A percentile compares a stretch with the other conserved stretches of the same genome.
These are phyloP conservation scores for Ophiostoma tasmaniense DNA, from an alignment of 2,329 filamentous ascomycete species.

Conservation along the genomic window DNA sequence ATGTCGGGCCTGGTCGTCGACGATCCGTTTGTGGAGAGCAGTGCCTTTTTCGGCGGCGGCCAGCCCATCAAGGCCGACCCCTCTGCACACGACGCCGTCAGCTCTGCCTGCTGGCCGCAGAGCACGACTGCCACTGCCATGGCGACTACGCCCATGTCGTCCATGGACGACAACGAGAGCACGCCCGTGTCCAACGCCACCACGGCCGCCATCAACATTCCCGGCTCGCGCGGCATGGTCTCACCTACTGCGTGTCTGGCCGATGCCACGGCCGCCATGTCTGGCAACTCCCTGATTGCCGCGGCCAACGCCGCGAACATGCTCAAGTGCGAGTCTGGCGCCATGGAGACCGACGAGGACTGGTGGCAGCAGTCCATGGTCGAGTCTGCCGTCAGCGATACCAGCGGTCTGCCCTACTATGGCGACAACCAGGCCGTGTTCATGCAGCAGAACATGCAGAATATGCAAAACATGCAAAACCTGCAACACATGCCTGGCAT, in stretches of 20 bases:
- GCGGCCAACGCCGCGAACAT: slow-evolving; percentile 8
- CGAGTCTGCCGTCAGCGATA: slow-evolving; percentile 13
- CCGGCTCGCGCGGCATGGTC: slow-evolving; percentile 1
- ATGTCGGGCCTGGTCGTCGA: slow-evolving; percentile 24
- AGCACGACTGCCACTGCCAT: neutral
- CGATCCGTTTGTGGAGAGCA: slow-evolving; percentile 25
- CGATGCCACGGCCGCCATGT: slow-evolving; percentile 15
- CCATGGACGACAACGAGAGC: slow-evolving; percentile 11
- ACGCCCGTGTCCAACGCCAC: slow-evolving; percentile 6
- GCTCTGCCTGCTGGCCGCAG: slow-evolving; percentile 3
- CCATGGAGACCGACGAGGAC: slow-evolving; percentile 19
- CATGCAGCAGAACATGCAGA: neutral
- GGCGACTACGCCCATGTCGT: slow-evolving; percentile 5
- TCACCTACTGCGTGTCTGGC: slow-evolving; percentile 17
- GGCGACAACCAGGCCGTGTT: slow-evolving; percentile 7
- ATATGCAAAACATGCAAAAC: neutral
- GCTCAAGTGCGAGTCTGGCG: neutral
- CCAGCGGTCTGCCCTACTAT: neutral
- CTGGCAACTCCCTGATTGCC: slow-evolving; percentile 15
- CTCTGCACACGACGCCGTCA: neutral
- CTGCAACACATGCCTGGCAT: slow-evolving; percentile 8
- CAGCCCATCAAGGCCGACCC: neutral
- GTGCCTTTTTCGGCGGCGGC: slow-evolving; percentile 3
- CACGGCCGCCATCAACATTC: slow-evolving; percentile 9
- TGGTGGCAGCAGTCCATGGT: slow-evolving; percentile 20